Conservation (phyloP, 1,139 yeast species). For the Wickerhamomyces sp. region DNA sequence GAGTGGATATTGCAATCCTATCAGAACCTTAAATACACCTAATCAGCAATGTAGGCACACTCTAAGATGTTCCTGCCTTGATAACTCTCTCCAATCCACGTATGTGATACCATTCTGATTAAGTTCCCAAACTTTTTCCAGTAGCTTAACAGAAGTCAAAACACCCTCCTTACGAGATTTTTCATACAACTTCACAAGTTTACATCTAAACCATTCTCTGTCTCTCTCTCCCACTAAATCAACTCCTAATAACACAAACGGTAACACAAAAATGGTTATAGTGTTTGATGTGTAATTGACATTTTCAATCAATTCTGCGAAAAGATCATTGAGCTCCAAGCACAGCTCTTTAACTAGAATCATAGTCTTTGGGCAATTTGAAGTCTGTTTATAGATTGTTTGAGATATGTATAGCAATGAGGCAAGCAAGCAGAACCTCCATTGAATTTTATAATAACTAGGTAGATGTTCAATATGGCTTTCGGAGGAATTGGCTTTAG, state of each 20-base stretch:
- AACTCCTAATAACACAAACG: constrained; percentile 10
- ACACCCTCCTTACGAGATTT: constrained; percentile 6
- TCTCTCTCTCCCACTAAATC: constrained; percentile 7
- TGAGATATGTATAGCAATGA: constrained; percentile 10
- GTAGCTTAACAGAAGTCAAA: constrained; percentile 5
- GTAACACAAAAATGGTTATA: constrained; percentile 6
- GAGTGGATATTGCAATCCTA: neutral
- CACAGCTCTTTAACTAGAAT: constrained; percentile 5
- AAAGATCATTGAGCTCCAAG: constrained; percentile 3
- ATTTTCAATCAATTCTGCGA: constrained; percentile 3
- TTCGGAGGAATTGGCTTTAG: neutral
- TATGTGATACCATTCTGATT: constrained; percentile 6
- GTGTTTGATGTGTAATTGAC: neutral
- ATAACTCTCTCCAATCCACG: constrained; percentile 7
- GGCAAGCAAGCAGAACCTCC: constrained; percentile 5
- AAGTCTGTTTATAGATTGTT: constrained; percentile 10
- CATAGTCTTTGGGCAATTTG: constrained; percentile 13
- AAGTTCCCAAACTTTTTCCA: constrained; percentile 8
- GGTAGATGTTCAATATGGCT: neutral
- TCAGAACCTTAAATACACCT: neutral
- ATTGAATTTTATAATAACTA: neutral
- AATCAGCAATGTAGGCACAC: constrained; percentile 1
- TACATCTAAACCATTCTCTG: constrained; percentile 6
- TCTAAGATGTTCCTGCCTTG: constrained; percentile 3
- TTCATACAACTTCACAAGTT: constrained; percentile 4